These are phyloP conservation scores for Cytospora piceae DNA, from an alignment of 2,329 filamentous ascomycete species.

Conservation along the genomic window DNA sequence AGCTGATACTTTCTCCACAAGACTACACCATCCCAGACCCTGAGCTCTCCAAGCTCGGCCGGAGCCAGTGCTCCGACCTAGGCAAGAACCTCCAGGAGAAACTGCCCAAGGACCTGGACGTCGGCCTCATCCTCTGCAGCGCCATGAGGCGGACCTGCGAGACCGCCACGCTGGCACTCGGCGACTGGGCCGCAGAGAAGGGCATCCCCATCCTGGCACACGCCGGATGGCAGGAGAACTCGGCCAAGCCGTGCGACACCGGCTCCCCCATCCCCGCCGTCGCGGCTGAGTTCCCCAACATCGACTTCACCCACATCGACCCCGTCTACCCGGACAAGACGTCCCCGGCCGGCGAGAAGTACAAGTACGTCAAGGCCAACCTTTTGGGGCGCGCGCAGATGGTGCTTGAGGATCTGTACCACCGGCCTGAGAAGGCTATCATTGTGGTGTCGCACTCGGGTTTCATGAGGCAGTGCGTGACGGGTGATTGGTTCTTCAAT, in stretches of 20 bases:
- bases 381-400: conserved; percentile 59
- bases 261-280: conserved; percentile 54
- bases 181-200: conserved; percentile 58
- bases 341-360: conserved; percentile 48
- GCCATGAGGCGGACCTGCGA: conserved; percentile 69
- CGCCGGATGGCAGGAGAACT: conserved; percentile 68
- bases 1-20: conserved; percentile 42
- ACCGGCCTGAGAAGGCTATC: conserved; percentile 62
- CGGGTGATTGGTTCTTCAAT: conserved; percentile 61
- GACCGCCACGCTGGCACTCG: conserved; percentile 60
- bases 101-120: conserved; percentile 47
- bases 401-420: conserved; percentile 53
- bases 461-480: conserved; percentile 62
- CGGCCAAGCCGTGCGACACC: conserved; percentile 63
- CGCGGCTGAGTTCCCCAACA: conserved; percentile 52
- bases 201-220: conserved; percentile 60
- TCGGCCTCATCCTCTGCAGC: conserved; percentile 63
- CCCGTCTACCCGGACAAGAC: conserved; percentile 67
- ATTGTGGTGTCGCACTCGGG: conserved; percentile 68
- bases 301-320: conserved; percentile 62
- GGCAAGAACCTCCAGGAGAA: conserved; percentile 47
- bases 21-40: conserved; percentile 56
- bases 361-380: conserved; percentile 56
- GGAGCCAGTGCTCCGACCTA: conserved; percentile 52
- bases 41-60: conserved; percentile 52